phyloP scores from a whole-genome alignment of 176 grass and related monocot species.

The Zoysia pacifica region DNA sequence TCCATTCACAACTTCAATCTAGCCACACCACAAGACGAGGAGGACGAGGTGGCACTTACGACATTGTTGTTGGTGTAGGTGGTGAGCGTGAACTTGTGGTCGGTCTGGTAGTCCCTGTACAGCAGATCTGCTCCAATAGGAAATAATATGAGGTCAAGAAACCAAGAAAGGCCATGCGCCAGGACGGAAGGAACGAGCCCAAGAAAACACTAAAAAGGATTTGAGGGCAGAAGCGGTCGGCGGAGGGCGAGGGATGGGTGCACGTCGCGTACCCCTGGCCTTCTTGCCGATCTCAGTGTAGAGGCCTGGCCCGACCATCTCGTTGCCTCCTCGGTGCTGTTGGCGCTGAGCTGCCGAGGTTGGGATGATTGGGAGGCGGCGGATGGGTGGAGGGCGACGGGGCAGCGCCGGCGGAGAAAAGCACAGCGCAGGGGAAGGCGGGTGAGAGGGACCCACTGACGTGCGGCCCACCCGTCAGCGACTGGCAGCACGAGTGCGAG shows the following conservation, averaged over 20 bases:
- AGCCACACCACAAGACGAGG: neutral
- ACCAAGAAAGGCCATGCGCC: neutral
- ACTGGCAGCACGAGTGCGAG: neutral
- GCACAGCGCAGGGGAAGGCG: neutral
- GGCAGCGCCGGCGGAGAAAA: constrained; percentile 11
- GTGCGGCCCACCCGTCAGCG: too few relatives aligned
- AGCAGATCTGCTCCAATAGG: constrained; percentile 52
- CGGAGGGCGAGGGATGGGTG: neutral
- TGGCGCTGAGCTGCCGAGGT: neutral
- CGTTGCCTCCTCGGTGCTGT: neutral
- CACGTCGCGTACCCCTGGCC: constrained; percentile 45
- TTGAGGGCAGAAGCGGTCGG: neutral
- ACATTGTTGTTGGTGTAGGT: constrained; percentile 62
- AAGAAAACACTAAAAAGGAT: neutral
- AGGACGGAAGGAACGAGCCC: neutral
- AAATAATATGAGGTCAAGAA: neutral
- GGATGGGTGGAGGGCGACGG: constrained; percentile 7
- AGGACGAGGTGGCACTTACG: constrained; percentile 39
- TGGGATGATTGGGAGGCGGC: constrained; percentile 35
- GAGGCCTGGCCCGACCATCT: constrained; percentile 64
- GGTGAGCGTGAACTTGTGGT: constrained; percentile 75
- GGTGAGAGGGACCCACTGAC: too few relatives aligned
- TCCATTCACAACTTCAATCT: neutral
- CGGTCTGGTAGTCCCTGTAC: constrained; percentile 79
- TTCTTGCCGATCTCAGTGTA: constrained; percentile 68